phyloP scores from a whole-genome alignment of 345 rosid species.

The Xanthoceras sorbifolium region DNA sequence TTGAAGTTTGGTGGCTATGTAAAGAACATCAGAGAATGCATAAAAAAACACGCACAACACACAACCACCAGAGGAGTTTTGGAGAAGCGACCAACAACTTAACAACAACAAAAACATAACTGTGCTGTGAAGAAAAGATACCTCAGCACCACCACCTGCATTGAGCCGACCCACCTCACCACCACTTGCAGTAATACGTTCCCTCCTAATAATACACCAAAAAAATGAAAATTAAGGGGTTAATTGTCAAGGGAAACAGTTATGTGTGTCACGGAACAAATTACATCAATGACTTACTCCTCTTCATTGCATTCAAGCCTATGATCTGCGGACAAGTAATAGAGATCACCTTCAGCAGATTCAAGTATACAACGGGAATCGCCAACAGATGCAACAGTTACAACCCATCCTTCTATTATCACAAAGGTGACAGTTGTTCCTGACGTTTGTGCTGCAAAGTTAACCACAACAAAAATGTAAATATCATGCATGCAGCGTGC shows the following conservation, averaged over 20 bases:
- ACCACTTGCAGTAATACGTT: constrained; percentile 90
- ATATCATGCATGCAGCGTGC: not conserved
- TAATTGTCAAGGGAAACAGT: constrained; percentile 7
- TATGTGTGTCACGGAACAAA: constrained; percentile 6
- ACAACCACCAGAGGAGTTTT: not conserved
- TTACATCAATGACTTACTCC: constrained; percentile 60
- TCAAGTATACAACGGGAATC: constrained; percentile 98
- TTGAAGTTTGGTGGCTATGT: constrained; percentile 6
- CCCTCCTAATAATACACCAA: constrained; percentile 57
- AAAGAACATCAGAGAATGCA: not conserved
- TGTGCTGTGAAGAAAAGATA: constrained; percentile 34
- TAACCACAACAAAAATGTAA: not conserved
- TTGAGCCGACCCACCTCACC: constrained; percentile 99
- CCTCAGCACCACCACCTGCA: constrained; percentile 99
- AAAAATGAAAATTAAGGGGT: constrained; percentile 14
- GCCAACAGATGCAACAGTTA: constrained; percentile 98
- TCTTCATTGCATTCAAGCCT: constrained; percentile 92
- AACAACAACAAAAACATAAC: constrained; percentile 8
- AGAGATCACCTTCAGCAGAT: constrained; percentile 90
- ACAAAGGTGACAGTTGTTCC: constrained; percentile 96
- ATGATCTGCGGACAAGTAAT: constrained; percentile 92
- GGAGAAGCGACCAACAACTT: not conserved
- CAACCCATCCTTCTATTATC: constrained; percentile 86
- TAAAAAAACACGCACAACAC: not conserved
- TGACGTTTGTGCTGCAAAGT: constrained; percentile 72